phyloP scores from a whole-genome alignment of 257 asterid species.

The Scutellaria barbata region DNA sequence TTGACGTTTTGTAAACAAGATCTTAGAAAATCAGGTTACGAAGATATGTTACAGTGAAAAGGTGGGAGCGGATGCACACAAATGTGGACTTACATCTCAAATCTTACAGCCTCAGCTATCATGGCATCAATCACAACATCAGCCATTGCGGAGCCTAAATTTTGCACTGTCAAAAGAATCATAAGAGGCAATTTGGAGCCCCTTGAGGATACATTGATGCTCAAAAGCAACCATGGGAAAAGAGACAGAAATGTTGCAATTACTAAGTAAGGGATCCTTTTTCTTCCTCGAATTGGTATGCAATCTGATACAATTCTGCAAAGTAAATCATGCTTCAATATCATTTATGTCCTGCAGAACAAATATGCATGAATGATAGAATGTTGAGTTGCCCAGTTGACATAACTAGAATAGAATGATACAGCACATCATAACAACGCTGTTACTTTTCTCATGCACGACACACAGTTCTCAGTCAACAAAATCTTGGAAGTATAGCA shows the following conservation, averaged over 20 bases:
- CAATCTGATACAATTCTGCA: constrained; percentile 92
- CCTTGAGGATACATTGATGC: constrained; percentile 61
- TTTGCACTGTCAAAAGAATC: constrained; percentile 86
- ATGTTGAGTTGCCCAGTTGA: neutral
- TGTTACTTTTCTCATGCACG: constrained; percentile 11
- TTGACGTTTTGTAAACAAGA: constrained; percentile 4
- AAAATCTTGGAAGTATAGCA: constrained; percentile 3
- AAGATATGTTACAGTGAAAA: constrained; percentile 1
- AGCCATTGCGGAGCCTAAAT: constrained; percentile 98
- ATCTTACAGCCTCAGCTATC: constrained; percentile 97
- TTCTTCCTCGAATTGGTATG: constrained; percentile 86
- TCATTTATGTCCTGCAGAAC: constrained; percentile 4
- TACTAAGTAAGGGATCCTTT: constrained; percentile 81
- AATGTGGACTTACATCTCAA: constrained; percentile 67
- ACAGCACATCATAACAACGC: neutral
- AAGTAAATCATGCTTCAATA: constrained; percentile 26
- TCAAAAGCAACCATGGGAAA: constrained; percentile 81
- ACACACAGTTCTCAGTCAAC: constrained; percentile 26
- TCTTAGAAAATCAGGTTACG: constrained; percentile 11
- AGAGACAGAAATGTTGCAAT: constrained; percentile 81
- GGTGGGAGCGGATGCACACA: neutral
- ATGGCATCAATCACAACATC: constrained; percentile 98
- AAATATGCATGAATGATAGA: constrained; percentile 8
- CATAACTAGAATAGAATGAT: constrained; percentile 6
- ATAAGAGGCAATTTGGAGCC: constrained; percentile 63